Percentiles rank a stretch among this genome's conserved stretches.
phyloP scores from a whole-genome alignment of 2,329 filamentous ascomycete species.

The Immersiporthe knoxdaviesiana region DNA sequence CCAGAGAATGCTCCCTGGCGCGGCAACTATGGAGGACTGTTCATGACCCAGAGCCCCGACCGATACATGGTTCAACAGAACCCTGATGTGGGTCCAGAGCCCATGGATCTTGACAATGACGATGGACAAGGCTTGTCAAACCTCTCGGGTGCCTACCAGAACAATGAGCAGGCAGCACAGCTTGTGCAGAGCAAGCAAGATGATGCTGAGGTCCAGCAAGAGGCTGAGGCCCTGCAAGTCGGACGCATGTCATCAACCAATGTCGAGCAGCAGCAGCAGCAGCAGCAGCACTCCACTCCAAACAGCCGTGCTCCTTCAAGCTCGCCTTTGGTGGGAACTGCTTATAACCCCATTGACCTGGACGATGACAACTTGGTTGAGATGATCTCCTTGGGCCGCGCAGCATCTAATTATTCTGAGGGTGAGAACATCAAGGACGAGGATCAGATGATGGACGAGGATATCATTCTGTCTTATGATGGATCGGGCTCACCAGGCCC shows the following conservation, averaged over 20 bases:
- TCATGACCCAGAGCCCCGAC: conserved; percentile 9
- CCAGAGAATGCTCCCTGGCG: neutral
- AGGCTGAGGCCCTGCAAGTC: neutral
- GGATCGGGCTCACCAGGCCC: neutral
- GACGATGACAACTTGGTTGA: neutral
- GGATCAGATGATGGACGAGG: neutral
- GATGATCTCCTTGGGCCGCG: neutral
- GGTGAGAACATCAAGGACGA: neutral
- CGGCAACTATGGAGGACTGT: neutral
- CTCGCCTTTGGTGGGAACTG: too few relatives aligned
- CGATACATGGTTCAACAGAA: neutral
- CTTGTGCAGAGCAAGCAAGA: neutral
- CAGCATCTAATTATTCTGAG: neutral
- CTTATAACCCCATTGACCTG: neutral
- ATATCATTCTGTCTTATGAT: neutral
- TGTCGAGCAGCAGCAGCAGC: neutral
- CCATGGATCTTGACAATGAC: neutral
- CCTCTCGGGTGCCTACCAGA: neutral
- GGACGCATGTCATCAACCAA: neutral
- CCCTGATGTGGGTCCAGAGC: neutral
- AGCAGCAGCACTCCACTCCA: neutral
- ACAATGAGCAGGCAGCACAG: neutral
- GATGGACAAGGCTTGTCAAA: too few relatives aligned
- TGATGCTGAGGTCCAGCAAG: neutral
- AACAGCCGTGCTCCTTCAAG: too few relatives aligned